Evolutionary conservation across 176 grass and related monocot genomes (phyloP), one percentile per base, ranked within the genome.

Genomic region (Avena insularis): DNA sequence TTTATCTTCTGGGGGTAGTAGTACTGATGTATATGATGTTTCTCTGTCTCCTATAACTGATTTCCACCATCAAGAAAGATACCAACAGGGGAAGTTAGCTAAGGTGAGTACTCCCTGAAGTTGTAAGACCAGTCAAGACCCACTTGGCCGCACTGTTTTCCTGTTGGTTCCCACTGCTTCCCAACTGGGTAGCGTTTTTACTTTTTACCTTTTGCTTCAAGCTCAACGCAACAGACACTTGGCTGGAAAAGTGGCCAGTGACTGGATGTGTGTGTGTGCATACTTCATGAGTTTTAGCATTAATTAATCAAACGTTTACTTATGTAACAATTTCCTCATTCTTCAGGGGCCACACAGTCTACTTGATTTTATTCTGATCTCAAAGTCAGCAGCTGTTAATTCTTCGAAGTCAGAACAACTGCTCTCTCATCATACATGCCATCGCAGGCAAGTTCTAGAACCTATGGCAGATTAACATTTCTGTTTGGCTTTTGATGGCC

Each of bases 301-400:
- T 86, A 20, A 54, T 77, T 77, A 82, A 70, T 55, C 14, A 83
- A 83, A 36, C 57, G 14, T 38, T 91, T 43, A 82, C 64, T 46
- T 85, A 54, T 49, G 50, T 80, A 35, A 83, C 29, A 51, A 21
- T 35, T 77, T 68, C 27, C 57, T 76, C 51, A 82, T 78, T 84
- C 17, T 90, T 87, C 91, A 99, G 97, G 97, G 82, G 36, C 56
- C 71, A 84, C 43, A 59, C 36, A 64, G 91, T 86, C 94, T 92
- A 80, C 82, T 94, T 87, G 97, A 99, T 91, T 99, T 99, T 89
- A 86, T 99, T 89, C 66, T 99, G 48, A 90, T 99, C 47, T 93
- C 94, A 38, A 99, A 93, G 79, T 82, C 75, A 46, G 55, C 70
- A 87, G 65, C 21, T 80, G 86, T 60, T 87, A 87, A 85, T 77